Conservation (phyloP, 441 rosid species). For the Rhodomyrtus psidioides region DNA sequence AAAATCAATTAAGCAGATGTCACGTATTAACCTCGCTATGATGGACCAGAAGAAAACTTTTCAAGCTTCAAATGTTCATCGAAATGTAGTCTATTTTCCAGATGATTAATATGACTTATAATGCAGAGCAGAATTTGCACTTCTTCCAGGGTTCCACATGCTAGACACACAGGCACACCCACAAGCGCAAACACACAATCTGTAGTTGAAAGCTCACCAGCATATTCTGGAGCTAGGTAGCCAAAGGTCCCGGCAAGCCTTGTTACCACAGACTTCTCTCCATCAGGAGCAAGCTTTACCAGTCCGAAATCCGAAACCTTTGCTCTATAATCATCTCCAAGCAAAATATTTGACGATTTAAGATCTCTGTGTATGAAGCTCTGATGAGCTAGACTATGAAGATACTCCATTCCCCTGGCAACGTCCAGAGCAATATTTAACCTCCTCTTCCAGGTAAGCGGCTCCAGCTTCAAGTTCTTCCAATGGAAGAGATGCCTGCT, state of each 20-base stretch:
- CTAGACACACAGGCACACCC: neutral
- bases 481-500: conserved; percentile 72
- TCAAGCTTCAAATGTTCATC: neutral
- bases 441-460: conserved; percentile 65
- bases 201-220: conserved; percentile 34
- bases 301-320: conserved; percentile 73
- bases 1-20: neutral
- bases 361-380: conserved; percentile 81
- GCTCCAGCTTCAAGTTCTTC: conserved; percentile 53
- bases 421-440: conserved; percentile 67
- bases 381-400: conserved; percentile 63
- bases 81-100: neutral
- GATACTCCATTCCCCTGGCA: conserved; percentile 74
- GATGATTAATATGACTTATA: neutral
- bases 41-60: neutral
- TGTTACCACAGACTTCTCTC: conserved; percentile 54
- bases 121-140: neutral
- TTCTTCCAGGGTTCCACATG: neutral
- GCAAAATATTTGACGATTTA: conserved; percentile 69
- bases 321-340: conserved; percentile 69
- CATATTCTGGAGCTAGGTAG: conserved; percentile 81
- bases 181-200: neutral
- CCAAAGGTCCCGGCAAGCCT: conserved; percentile 81
- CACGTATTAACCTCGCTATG: neutral
- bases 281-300: conserved; percentile 75